Base-by-base conservation (phyloP, 352 stramenopile genomes). In the Phytophthora fragariae region DNA sequence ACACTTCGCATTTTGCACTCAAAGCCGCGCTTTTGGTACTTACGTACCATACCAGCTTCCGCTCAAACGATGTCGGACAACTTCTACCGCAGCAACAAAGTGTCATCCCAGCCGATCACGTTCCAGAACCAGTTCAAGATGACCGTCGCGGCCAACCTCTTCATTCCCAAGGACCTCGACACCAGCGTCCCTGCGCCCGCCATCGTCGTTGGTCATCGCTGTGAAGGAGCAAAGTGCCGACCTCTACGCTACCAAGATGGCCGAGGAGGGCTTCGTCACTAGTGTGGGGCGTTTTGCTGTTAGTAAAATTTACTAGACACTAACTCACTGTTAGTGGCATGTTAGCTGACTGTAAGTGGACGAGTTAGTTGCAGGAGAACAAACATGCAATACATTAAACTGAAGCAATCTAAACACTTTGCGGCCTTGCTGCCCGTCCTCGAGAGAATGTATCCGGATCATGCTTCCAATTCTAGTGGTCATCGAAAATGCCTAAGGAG, bases 221-320 rank as follows among this genome's bases (percentile, higher is more conserved):
- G 67, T 74, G 12, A 74, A 74, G 67, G 67, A 74, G 55, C 67
- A 74, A 24, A 74, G 67, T 7, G 67, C 67, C 17, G 47, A 74
- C 33, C 60, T 74, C 5, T 74, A 74, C 46, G 67, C 67, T 15
- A 74, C 60, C 19, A 74, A 74, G 35, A 46, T 74, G 67, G 60
- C 67, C 4, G 59, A 73, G n/a, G 21, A 69, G 4, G 67, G 67
- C 3, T 73, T 73, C 12, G 67, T 69, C 10, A 49, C 67, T 1
- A n/a, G n/a, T n/a, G n/a, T n/a, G n/a, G n/a, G n/a, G n/a, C n/a
- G n/a, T n/a, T n/a, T n/a, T n/a, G n/a, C n/a, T n/a, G n/a, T n/a
- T n/a, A n/a, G n/a, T n/a, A n/a, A n/a, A n/a, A n/a, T n/a, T n/a
- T n/a, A n/a, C n/a, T n/a, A n/a, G n/a, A n/a, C n/a, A n/a, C n/a